Evolutionary conservation across 2,329 filamentous ascomycete species (phyloP), one percentile per base, ranked within the genome.

Genomic region (Nothopassalora personata): DNA sequence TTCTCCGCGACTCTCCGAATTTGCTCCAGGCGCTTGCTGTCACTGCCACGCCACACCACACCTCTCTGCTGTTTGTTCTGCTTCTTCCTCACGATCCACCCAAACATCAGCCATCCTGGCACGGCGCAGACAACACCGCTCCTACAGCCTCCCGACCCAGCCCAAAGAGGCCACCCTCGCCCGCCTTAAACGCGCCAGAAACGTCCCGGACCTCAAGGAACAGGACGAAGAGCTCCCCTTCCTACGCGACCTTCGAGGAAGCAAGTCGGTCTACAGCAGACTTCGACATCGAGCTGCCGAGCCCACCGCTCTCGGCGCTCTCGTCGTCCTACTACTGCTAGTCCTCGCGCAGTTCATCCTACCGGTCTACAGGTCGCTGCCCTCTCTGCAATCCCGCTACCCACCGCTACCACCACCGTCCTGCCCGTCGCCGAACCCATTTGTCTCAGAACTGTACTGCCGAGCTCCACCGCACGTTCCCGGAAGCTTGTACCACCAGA

Each of bases 371-470:
- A 54, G 23, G 43, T 58, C 49, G 27, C 27, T 51, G 9, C 34
- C 34, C 28, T 51, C 60, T 57, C 27, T 50, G 15, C 49, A 39
- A 61, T 18, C 49, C 57, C 39, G 62, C 13, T 56, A 62, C 49
- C 60, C 59, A 5, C 55, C 60, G 27, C 60, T 61, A 18, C 65
- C 63, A 31, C 66, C 65, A 46, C 64, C 61, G n/a, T 68, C 65
- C 55, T 71, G 70, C 57, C 69, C 70, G 6, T 57, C 66, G 31
- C 66, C 68, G 39, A 72, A 73, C 39, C 70, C 71, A 13, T 74
- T 74, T 53, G 59, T 73, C 10, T 70, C 70, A 56, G 69, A 71
- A 39, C 63, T 73, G 45, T 72, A 73, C 60, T 74, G 72, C 58
- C 63, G 69, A 33, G 67, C 65, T 30, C 69, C 68, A n/a, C 60